Conservation (phyloP, 768 basidiomycete genomes). For the Trametes villosa region DNA sequence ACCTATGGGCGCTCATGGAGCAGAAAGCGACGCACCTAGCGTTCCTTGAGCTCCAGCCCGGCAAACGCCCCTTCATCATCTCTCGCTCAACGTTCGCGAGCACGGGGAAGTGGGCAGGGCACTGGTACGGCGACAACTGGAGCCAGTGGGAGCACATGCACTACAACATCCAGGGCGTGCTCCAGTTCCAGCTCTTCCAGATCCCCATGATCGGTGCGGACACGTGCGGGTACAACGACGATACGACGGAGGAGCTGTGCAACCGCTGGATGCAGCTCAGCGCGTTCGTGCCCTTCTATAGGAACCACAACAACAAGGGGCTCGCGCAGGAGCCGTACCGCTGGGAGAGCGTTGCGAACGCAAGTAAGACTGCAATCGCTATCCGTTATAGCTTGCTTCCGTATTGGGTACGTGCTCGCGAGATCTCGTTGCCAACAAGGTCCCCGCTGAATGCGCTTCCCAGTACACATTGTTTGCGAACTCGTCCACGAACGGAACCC, state of each 20-base stretch:
- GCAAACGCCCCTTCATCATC: conserved; percentile 71
- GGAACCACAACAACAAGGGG: conserved; percentile 72
- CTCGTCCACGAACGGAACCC: conserved; percentile 63
- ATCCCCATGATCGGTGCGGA: conserved; percentile 86
- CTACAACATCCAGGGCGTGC: conserved; percentile 70
- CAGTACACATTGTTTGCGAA: conserved; percentile 80
- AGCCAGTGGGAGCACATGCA: conserved; percentile 76
- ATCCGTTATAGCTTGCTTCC: conserved; percentile 75
- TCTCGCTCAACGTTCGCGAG: conserved; percentile 73
- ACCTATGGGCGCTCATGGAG: conserved; percentile 73
- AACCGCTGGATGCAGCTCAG: conserved; percentile 85
- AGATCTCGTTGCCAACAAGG: background rate
- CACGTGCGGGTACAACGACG: conserved; percentile 68
- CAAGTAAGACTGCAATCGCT: conserved; percentile 68
- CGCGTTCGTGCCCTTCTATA: conserved; percentile 80
- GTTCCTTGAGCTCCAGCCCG: conserved; percentile 53
- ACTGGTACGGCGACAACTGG: conserved; percentile 82
- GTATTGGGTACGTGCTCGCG: conserved; percentile 63
- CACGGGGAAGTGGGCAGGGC: conserved; percentile 72
- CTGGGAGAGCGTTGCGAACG: conserved; percentile 80
- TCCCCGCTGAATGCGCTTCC: background rate
- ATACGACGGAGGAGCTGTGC: conserved; percentile 80
- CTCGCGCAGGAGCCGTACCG: conserved; percentile 77
- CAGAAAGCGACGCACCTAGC: conserved; percentile 67
- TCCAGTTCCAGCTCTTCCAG: conserved; percentile 87